Evolutionary conservation across 345 rosid species (phyloP).

Genomic region (Eucalyptus viminalis): DNA sequence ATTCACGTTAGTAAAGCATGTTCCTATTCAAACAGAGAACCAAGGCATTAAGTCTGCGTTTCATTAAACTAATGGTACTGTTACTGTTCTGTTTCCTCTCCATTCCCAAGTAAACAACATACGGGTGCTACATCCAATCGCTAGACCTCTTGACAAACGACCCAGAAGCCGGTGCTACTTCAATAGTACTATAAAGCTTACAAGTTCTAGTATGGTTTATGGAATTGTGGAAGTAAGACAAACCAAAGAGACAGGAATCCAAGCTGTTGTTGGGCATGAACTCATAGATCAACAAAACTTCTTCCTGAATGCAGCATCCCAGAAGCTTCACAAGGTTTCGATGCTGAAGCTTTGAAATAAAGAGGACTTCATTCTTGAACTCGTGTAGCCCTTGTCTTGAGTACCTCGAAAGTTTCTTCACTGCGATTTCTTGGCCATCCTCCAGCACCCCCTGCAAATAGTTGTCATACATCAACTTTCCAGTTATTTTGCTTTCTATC

Average conservation of each 20-base stretch:
- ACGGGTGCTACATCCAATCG: neutral
- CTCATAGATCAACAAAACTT: constrained; percentile 8
- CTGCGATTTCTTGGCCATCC: constrained; percentile 33
- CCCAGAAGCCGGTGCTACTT: neutral
- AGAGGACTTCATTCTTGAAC: constrained; percentile 26
- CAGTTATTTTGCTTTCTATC: neutral
- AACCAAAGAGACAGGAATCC: constrained; percentile 18
- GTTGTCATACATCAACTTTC: neutral
- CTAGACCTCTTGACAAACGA: neutral
- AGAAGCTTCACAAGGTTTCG: constrained; percentile 33
- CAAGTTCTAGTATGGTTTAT: neutral
- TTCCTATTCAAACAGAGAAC: neutral
- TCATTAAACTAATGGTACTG: neutral
- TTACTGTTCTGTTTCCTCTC: neutral
- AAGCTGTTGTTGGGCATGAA: constrained; percentile 16
- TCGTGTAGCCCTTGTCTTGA: constrained; percentile 32
- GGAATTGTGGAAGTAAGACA: neutral
- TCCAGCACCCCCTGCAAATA: constrained; percentile 15
- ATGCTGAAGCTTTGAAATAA: constrained; percentile 36
- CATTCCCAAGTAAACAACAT: neutral
- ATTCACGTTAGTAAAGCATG: neutral
- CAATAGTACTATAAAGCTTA: neutral
- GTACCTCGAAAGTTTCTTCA: constrained; percentile 24
- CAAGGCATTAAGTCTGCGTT: neutral
- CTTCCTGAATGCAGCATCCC: constrained; percentile 11